phyloP scores from a whole-genome alignment of 2,329 filamentous ascomycete species.

The Colletotrichum viniferum region DNA sequence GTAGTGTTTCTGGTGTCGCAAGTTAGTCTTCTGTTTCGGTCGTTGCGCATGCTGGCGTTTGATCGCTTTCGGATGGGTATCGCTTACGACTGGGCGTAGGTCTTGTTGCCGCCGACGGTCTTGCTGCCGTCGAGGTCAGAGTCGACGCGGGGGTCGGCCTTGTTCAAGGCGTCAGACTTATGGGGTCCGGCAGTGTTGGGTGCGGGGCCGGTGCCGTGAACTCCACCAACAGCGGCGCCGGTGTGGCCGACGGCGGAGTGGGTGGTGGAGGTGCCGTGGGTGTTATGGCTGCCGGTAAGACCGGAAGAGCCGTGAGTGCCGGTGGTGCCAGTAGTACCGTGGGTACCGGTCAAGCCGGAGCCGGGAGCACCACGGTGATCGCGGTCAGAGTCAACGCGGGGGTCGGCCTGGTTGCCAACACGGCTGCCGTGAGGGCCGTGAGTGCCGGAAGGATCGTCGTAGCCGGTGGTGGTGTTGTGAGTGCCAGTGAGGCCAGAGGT shows the following conservation, averaged over 20 bases:
- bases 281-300: slow-evolving; percentile 31
- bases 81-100: slow-evolving; percentile 42
- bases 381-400: slow-evolving; percentile 18
- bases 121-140: slow-evolving; percentile 58
- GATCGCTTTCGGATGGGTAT: slow-evolving; percentile 9
- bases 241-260: slow-evolving; percentile 38
- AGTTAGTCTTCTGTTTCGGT: slow-evolving; percentile 22
- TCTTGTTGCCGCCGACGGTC: slow-evolving; percentile 60
- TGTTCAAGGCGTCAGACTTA: slow-evolving; percentile 58
- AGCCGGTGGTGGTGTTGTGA: neutral
- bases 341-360: slow-evolving; percentile 3
- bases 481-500: slow-evolving; percentile 19
- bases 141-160: slow-evolving; percentile 60
- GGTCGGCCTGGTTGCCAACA: neutral
- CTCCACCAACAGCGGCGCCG: slow-evolving; percentile 25
- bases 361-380: slow-evolving; percentile 24
- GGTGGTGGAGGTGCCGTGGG: slow-evolving; percentile 41
- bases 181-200: slow-evolving; percentile 46
- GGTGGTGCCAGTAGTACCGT: slow-evolving; percentile 7
- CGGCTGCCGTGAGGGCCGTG: slow-evolving; percentile 31
- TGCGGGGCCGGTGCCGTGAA: slow-evolving; percentile 32
- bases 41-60: neutral
- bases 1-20: slow-evolving; percentile 15
- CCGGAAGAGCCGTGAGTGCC: slow-evolving; percentile 17
- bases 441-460: neutral